These are phyloP conservation scores for Quercus lobata DNA, from an alignment of 331 rosid genomes.

Conservation along the genomic window DNA sequence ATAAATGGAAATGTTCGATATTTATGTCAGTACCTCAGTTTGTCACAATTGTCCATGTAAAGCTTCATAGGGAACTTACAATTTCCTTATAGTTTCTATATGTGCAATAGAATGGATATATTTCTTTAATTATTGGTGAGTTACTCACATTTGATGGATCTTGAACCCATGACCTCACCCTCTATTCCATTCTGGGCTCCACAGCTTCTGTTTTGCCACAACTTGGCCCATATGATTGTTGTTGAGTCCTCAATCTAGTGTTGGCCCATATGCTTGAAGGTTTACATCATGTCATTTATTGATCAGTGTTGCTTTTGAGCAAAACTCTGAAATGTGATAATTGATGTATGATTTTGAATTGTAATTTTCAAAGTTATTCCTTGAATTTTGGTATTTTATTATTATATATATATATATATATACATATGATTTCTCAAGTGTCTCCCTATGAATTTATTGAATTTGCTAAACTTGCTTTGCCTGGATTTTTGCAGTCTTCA, in stretches of 20 bases:
- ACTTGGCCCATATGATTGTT: not conserved
- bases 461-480: slow-evolving; percentile 15
- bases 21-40: not conserved
- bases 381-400: not conserved
- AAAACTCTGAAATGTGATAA: not conserved
- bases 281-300: not conserved
- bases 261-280: not conserved
- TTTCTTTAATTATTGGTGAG: no score
- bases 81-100: no score
- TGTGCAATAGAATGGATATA: no score
- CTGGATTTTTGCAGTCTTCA: slow-evolving; percentile 64
- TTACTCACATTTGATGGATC: not conserved
- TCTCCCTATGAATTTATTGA: slow-evolving; percentile 1
- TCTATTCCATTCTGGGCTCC: not conserved
- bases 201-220: not conserved
- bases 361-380: not conserved
- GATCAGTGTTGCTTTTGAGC: not conserved
- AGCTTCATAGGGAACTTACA: not conserved
- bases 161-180: not conserved
- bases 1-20: not conserved
- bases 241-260: not conserved
- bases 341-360: not conserved
- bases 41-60: not conserved
- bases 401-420: no score
- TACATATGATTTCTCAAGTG: not conserved